Percentiles rank a stretch among this genome's conserved stretches.
phyloP scores from a whole-genome alignment of 108 stramenopile genomes.

The Cyclotella sp. region DNA sequence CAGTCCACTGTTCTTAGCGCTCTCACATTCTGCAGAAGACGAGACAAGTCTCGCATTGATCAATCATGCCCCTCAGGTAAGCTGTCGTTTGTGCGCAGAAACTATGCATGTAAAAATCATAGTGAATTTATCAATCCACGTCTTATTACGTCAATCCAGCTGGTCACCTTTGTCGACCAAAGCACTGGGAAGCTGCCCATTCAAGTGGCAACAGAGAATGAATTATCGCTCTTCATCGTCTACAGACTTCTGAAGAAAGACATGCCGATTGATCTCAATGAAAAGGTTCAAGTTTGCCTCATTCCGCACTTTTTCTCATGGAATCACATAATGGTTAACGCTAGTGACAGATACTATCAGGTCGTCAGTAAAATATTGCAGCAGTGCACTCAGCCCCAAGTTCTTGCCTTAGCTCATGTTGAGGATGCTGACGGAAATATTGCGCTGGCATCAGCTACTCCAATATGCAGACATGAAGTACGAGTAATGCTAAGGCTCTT shows the following conservation, averaged over 20 bases:
- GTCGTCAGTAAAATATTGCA: slow-evolving; percentile 89
- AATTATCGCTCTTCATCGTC: slow-evolving; percentile 88
- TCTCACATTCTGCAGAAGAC: slow-evolving; percentile 82
- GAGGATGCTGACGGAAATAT: slow-evolving; percentile 88
- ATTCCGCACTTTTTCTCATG: slow-evolving; percentile 89
- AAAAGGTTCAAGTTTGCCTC: slow-evolving; percentile 85
- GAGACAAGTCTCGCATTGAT: slow-evolving; percentile 81
- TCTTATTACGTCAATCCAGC: slow-evolving; percentile 1
- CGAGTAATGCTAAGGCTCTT: slow-evolving; percentile 91
- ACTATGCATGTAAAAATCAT: background rate
- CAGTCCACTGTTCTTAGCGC: slow-evolving; percentile 77
- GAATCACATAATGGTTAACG: slow-evolving; percentile 87
- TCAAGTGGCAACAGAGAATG: slow-evolving; percentile 85
- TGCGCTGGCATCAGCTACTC: slow-evolving; percentile 82
- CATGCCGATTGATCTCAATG: slow-evolving; percentile 86
- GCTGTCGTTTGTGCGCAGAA: background rate
- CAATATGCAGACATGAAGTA: slow-evolving; percentile 90
- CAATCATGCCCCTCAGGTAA: slow-evolving; percentile 81
- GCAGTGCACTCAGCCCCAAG: slow-evolving; percentile 90
- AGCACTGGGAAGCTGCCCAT: slow-evolving; percentile 83
- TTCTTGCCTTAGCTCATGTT: slow-evolving; percentile 88
- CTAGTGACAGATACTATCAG: slow-evolving; percentile 84
- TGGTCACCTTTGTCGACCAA: slow-evolving; percentile 75
- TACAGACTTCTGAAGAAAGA: slow-evolving; percentile 86
- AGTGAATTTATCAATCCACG: background rate